These are phyloP conservation scores for Strobilomyces dryophilus DNA, from an alignment of 768 basidiomycete species.

Conservation along the genomic window DNA sequence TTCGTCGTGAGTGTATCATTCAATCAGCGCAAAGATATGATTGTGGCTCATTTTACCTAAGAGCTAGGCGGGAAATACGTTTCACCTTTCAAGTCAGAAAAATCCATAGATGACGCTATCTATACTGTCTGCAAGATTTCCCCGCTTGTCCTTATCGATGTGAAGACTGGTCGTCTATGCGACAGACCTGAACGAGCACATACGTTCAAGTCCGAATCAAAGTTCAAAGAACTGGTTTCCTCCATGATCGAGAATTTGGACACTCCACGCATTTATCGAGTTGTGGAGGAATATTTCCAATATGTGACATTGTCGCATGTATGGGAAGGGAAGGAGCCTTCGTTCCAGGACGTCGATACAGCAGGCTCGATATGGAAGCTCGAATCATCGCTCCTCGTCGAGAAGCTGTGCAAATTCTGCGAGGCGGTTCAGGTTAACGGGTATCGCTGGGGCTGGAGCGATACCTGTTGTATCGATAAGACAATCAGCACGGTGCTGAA, in stretches of 20 bases:
- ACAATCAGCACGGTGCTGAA: neutral
- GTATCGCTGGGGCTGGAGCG: neutral
- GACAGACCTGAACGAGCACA: neutral
- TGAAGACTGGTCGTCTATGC: neutral
- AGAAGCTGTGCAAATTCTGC: constrained; percentile 10
- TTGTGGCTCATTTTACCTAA: neutral
- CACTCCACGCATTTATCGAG: neutral
- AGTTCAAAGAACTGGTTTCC: constrained; percentile 4
- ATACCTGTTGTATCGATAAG: no score
- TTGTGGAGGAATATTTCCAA: constrained; percentile 3
- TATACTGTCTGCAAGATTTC: neutral
- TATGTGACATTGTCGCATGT: constrained; percentile 13
- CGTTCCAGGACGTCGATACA: constrained; percentile 5
- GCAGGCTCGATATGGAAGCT: constrained; percentile 5
- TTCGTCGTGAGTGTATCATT: neutral
- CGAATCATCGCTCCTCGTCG: neutral
- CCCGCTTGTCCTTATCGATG: neutral
- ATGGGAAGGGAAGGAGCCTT: constrained; percentile 9
- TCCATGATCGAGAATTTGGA: constrained; percentile 9
- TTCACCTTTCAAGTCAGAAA: neutral
- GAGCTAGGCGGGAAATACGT: neutral
- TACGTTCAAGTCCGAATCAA: neutral
- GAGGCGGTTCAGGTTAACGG: neutral
- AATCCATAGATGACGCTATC: neutral
- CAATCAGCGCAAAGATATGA: neutral